A percentile compares a stretch with the other conserved stretches of the same genome.
Conservation (phyloP, 129 eudicot genomes). For the Mikania micrantha region DNA sequence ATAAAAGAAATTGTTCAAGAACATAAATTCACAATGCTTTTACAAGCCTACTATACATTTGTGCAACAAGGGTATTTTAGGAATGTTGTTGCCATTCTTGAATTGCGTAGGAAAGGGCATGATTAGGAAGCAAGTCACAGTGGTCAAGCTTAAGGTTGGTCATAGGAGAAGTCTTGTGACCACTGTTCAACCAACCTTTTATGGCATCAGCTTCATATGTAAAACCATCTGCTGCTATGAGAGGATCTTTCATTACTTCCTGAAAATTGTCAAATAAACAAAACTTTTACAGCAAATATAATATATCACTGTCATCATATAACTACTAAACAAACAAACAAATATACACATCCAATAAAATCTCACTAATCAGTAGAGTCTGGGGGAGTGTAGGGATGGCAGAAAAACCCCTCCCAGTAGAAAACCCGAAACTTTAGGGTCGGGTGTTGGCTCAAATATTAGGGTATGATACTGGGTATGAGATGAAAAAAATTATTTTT, state of each 20-base stretch:
- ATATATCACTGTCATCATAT: neutral
- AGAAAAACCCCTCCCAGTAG: too few species aligned
- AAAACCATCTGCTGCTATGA: slow-evolving; percentile 86
- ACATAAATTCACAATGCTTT: neutral
- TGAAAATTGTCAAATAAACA: slow-evolving; percentile 14
- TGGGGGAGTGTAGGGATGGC: too few species aligned
- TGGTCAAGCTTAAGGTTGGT: slow-evolving; percentile 76
- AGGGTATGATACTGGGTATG: too few species aligned
- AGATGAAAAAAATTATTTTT: too few species aligned
- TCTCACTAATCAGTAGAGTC: too few species aligned
- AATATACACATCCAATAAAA: too few species aligned
- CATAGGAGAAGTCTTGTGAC: slow-evolving; percentile 89
- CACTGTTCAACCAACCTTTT: slow-evolving; percentile 83
- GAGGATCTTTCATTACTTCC: slow-evolving; percentile 93
- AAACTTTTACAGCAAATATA: neutral
- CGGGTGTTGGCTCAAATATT: too few species aligned
- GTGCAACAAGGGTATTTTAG: slow-evolving; percentile 21
- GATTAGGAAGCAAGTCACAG: slow-evolving; percentile 65
- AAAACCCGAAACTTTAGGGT: too few species aligned
- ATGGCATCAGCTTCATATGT: slow-evolving; percentile 94
- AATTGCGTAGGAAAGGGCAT: slow-evolving; percentile 81
- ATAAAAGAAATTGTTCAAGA: neutral
- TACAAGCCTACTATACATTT: slow-evolving; percentile 3
- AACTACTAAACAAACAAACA: too few species aligned
- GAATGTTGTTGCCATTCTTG: slow-evolving; percentile 78